Base-by-base conservation (phyloP, 1,139 yeast species). In the Saccharomyces hybrid region DNA sequence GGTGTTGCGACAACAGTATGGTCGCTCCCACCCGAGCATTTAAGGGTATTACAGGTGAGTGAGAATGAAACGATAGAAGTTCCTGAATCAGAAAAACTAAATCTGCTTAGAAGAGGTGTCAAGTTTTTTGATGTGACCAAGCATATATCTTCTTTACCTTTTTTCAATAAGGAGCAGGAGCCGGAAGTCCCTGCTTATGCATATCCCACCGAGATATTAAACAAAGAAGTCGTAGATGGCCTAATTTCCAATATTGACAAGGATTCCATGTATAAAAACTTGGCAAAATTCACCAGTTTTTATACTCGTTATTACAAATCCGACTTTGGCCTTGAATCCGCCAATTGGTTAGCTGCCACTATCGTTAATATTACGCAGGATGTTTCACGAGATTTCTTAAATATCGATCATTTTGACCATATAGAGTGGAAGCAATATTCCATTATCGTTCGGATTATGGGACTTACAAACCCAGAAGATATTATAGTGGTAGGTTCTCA, bases 401-500 rank as follows among this genome's bases (percentile, higher is more conserved):
- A 69, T 2, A 74, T 79, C 16, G 58, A 63, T 44, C 73, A 74
- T 48, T 73, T 81, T 59, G 72, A 73, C 41, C 88, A 84, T 64
- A 63, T 67, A 5, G 64, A 62, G 5, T 84, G 87, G 85, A 68
- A 69, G 49, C 88, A 84, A 66, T 79, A 78, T 60, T 80, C 88
- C 60, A 61, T 84, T 55, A 71, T 84, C 55, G 81, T 78, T 9
- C 68, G 66, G 14, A 61, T 78, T 23, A 60, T 62, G 38, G 77
- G 78, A 16, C 49, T 61, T 1, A 70, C 69, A 14, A 72, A 71
- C 46, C 76, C 78, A 51, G 80, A 78, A 8, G 68, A 69, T 48
- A 73, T 80, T 27, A 85, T 91, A 2, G 82, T 91, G 20, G 80
- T 91, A 28, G 97, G 97, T 0, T 86, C 96, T 27, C 98, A 93